phyloP scores from a whole-genome alignment of 2,329 filamentous ascomycete genomes.

The Beauveria sp. region DNA sequence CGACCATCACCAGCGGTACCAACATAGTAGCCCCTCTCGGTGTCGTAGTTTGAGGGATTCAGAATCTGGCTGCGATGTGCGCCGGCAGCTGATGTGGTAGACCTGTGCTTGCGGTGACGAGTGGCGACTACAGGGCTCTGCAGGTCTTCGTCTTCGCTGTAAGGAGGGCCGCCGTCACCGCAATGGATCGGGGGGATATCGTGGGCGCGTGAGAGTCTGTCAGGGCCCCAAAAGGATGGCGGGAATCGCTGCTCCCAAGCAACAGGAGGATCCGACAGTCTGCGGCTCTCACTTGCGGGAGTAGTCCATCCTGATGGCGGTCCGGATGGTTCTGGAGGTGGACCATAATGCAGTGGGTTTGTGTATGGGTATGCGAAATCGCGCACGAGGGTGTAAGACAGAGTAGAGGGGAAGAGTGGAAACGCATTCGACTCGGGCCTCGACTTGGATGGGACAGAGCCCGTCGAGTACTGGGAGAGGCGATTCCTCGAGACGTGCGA shows the following conservation, averaged over 20 bases:
- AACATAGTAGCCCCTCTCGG: conserved; percentile 59
- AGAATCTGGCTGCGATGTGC: conserved; percentile 38
- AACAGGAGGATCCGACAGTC: conserved; percentile 74
- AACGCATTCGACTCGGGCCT: conserved; percentile 76
- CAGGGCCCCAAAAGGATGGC: conserved; percentile 49
- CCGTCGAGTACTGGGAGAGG: conserved; percentile 73
- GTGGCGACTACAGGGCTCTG: conserved; percentile 84
- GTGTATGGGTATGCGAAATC: conserved; percentile 86
- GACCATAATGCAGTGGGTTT: conserved; percentile 89
- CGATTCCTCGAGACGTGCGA: conserved; percentile 75
- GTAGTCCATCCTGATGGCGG: conserved; percentile 77
- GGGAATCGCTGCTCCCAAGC: conserved; percentile 64
- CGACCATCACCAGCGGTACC: conserved; percentile 62
- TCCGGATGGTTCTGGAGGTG: conserved; percentile 64
- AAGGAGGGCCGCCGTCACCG: conserved; percentile 82
- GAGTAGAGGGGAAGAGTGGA: conserved; percentile 74
- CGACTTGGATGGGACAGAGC: conserved; percentile 62
- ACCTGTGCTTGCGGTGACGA: conserved; percentile 80
- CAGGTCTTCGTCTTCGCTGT: conserved; percentile 91
- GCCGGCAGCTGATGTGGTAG: conserved; percentile 43
- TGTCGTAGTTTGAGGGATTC: conserved; percentile 43
- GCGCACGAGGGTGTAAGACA: conserved; percentile 82
- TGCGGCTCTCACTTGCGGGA: conserved; percentile 69
- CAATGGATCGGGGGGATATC: conserved; percentile 78
- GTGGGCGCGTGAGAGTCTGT: conserved; percentile 52